Base-by-base conservation (phyloP, 2,329 filamentous ascomycete species). In the Tolypocladium capitatum region DNA sequence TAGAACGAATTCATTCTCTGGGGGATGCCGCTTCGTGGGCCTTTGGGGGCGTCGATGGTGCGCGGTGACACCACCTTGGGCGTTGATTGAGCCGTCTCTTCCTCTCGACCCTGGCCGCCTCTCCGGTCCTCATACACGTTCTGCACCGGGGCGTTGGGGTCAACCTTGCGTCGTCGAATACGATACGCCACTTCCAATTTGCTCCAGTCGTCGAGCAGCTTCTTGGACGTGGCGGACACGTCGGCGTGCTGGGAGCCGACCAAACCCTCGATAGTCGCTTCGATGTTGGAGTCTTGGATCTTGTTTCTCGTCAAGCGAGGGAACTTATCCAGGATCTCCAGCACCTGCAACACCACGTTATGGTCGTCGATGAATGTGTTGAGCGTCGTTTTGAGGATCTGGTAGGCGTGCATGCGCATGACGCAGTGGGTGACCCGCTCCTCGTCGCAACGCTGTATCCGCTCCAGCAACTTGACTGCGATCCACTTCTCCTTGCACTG, bases 401-500 rank as follows among this genome's bases (percentile, higher is more conserved):
- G 85, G 64, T 98, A 98, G 46, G 91, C 92, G 70, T 97, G 92
- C 84, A 97, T 94, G 58, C 87, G 86, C 60, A 96, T 86, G 35
- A 97, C 89, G 46, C 84, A 81, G 64, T 92, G 86, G 51, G 86
- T 81, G 48, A 96, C 87, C 53, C 81, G 81, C 60, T 95, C 88
- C 56, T 96, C 89, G 44, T 91, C 79, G 61, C 85, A 90, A 36
- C 79, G 77, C 65, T 95, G 87, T 52, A 98, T 89, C 46, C 92
- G 90, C 55, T 83, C 78, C 50, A 98, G 78, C 48, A 98, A 73
- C 68, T 97, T 97, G 67, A 96, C 89, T 3, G 87, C 89, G 65
- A 98, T 96, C 92, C 92, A 98, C 67, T 96, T 96, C 73, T 98
- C 92, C 67, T 95, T 94, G 74, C 88, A 95, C 65, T 96, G 91